Evolutionary conservation across 495 filamentous ascomycete genomes (phyloP), one percentile per base, ranked within the genome.

Genomic region (Geopyxis carbonaria): DNA sequence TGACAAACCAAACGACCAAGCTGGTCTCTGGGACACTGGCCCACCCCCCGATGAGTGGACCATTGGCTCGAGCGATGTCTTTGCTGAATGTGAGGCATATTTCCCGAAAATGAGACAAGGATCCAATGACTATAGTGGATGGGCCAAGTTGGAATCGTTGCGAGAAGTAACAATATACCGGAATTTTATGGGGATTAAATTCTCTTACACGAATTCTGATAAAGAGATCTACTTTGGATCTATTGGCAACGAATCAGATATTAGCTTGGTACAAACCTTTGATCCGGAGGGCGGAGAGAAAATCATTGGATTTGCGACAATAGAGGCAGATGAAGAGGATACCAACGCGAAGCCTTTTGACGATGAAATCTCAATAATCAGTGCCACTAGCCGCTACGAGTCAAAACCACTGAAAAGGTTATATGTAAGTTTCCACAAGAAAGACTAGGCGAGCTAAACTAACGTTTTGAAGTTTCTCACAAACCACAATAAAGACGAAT

Each of bases 171-270:
- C 38, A 7, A 48, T 47, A 33, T 55, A 47, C 25, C 32, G 51
- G 3, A 38, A 38, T 4, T 55, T 56, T 51, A 38, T 40, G 20
- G 52, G 52, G 1, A 51, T 56, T n/a, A 46, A 39, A 18, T 56
- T 56, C 25, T 44, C 39, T 1, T 56, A 41, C n/a, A 8, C n/a
- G 3, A 27, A 31, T 30, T 5, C 25, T 16, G 30, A 18, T 7
- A 46, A 32, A 13, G 38, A 47, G 28, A 46, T 20, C n/a, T 46
- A 47, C 25, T 54, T 54, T 36, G 50, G 50, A 9, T 34, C 32
- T 16, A 38, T 38, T 5, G 20, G 29, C 5, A 25, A 46, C 13
- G 32, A 40, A n/a, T 52, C 13, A 5, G 36, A 40, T 15, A 45
- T 43, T 2, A 31, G 28, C 11, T 32, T 27, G 15, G 25, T 53